Evolutionary conservation across 2,329 filamentous ascomycete genomes (phyloP).

Genomic region (Penicillium sp.): DNA sequence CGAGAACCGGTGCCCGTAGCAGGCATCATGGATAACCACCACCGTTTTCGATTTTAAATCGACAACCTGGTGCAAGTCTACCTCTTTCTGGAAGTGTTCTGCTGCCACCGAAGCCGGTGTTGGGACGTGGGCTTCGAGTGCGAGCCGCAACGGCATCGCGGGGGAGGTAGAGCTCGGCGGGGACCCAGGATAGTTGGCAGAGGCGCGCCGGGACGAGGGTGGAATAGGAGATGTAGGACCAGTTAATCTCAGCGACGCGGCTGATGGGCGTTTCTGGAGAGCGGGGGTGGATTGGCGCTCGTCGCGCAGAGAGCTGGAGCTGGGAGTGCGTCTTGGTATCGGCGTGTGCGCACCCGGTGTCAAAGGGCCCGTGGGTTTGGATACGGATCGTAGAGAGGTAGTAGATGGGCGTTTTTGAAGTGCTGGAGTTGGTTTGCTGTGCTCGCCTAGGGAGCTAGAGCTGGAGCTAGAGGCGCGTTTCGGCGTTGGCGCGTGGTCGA

Average conservation of each 20-base stretch:
- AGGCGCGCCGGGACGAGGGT: conserved; percentile 39
- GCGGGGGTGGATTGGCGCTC: conserved; percentile 38
- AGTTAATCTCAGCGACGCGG: conserved; percentile 40
- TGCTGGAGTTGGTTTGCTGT: conserved; percentile 34
- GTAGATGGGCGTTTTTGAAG: conserved; percentile 43
- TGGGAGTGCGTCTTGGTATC: conserved; percentile 35
- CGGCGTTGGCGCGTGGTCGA: conserved; percentile 23
- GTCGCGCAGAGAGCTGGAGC: conserved; percentile 40
- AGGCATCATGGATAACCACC: conserved; percentile 88
- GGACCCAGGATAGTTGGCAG: conserved; percentile 33
- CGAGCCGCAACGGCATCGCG: conserved; percentile 32
- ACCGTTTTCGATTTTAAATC: conserved; percentile 61
- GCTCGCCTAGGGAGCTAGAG: conserved; percentile 41
- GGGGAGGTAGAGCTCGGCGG: conserved; percentile 23
- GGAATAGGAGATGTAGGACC: conserved; percentile 33
- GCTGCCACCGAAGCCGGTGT: conserved; percentile 64
- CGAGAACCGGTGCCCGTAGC: conserved; percentile 91
- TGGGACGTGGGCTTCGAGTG: conserved; percentile 27
- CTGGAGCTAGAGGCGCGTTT: conserved; percentile 38
- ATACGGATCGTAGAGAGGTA: conserved; percentile 39
- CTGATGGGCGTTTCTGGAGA: conserved; percentile 44
- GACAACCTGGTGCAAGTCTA: conserved; percentile 61
- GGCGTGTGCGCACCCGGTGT: conserved; percentile 11
- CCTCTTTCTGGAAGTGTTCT: conserved; percentile 69
- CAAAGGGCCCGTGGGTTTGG: background rate